phyloP scores from a whole-genome alignment of 495 filamentous ascomycete genomes.

The Hypoxylon perforatum region DNA sequence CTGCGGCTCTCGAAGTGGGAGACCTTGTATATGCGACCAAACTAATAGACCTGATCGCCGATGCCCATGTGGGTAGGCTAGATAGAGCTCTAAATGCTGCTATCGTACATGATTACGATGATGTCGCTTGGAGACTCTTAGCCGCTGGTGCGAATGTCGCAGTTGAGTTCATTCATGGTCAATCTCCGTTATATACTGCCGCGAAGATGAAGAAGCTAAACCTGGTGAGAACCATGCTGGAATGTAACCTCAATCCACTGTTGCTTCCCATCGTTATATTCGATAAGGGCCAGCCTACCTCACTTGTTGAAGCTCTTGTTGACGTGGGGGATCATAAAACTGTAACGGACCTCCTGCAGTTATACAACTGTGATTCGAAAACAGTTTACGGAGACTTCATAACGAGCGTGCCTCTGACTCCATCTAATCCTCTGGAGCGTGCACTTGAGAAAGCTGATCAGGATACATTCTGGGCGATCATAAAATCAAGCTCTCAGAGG shows the following conservation, averaged over 20 bases:
- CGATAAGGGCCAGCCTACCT: neutral
- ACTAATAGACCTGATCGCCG: neutral
- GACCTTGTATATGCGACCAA: neutral
- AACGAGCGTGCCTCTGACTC: neutral
- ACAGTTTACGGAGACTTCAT: too few species aligned
- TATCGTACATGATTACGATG: neutral
- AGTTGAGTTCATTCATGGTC: neutral
- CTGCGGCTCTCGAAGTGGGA: neutral
- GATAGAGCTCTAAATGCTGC: neutral
- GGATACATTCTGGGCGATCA: neutral
- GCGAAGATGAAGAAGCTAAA: neutral
- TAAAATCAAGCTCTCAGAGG: neutral
- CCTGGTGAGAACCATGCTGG: neutral
- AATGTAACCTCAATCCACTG: neutral
- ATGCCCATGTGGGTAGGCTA: neutral
- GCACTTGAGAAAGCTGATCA: neutral
- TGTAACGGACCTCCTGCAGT: neutral
- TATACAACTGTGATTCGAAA: too few species aligned
- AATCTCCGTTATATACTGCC: neutral
- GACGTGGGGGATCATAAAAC: neutral
- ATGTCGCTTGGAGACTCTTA: neutral
- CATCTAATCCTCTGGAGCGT: neutral
- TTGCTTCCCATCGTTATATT: too few species aligned
- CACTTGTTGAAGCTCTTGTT: neutral
- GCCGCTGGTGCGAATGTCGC: neutral